These are phyloP conservation scores for Fremontodendron californicum DNA, from an alignment of 345 rosid genomes.

Conservation along the genomic window DNA sequence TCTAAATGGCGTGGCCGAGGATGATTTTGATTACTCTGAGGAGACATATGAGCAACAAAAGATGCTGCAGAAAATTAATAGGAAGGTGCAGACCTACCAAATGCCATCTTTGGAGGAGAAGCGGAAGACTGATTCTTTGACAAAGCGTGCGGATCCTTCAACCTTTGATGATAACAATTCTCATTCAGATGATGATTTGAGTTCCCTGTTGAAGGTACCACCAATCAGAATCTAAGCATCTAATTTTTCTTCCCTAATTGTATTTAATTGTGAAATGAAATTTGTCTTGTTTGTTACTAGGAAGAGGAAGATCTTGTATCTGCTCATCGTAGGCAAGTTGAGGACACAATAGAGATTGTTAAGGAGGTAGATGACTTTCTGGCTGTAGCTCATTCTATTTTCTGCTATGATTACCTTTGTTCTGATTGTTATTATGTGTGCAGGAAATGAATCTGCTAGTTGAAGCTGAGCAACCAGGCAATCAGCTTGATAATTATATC, in stretches of 20 bases:
- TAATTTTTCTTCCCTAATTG: not conserved
- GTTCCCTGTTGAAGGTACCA: conserved; percentile 43
- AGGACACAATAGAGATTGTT: conserved; percentile 48
- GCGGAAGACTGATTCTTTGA: conserved; percentile 15
- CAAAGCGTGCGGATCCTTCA: conserved; percentile 22
- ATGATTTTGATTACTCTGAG: conserved; percentile 26
- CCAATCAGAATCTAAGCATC: not conserved
- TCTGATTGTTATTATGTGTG: conserved; percentile 5
- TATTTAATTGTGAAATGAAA: not conserved
- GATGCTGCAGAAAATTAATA: conserved; percentile 17
- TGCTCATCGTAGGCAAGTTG: conserved; percentile 51
- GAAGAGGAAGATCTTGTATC: conserved; percentile 58
- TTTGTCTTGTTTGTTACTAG: conserved; percentile 25
- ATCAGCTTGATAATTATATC: conserved; percentile 49
- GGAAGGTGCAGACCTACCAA: conserved; percentile 24
- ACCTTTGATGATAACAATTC: conserved; percentile 17
- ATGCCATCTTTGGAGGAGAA: conserved; percentile 25
- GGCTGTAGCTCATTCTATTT: not conserved
- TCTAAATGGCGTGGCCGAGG: conserved; percentile 19
- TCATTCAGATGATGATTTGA: conserved; percentile 43
- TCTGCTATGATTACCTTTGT: not conserved
- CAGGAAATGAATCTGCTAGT: conserved; percentile 61
- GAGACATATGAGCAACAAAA: conserved; percentile 28
- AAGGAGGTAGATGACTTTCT: conserved; percentile 37
- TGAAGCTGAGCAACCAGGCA: conserved; percentile 59